These are phyloP conservation scores for Phialophora chinensis DNA, from an alignment of 2,329 filamentous ascomycete genomes.

Conservation along the genomic window DNA sequence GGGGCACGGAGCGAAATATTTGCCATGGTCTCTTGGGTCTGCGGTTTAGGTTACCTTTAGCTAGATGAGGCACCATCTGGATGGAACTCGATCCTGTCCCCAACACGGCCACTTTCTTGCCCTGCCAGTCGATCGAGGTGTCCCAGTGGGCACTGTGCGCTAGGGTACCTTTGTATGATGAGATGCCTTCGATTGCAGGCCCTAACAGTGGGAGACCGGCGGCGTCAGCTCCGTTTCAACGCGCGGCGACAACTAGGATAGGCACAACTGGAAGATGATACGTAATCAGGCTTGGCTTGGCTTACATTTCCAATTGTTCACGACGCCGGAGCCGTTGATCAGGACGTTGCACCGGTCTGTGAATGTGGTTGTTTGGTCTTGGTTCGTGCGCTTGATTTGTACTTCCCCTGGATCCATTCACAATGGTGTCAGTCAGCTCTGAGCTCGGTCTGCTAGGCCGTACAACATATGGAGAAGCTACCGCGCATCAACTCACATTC, in stretches of 20 bases:
- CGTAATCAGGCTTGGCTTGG: background rate
- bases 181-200: slow-evolving; percentile 46
- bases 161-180: slow-evolving; percentile 45
- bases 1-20: too few species aligned
- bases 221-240: background rate
- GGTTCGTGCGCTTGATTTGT: slow-evolving; percentile 11
- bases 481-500: slow-evolving; percentile 19
- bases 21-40: too few species aligned
- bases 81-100: slow-evolving; percentile 69
- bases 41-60: slow-evolving; percentile 12
- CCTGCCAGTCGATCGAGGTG: slow-evolving; percentile 55
- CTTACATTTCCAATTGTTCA: slow-evolving; percentile 45
- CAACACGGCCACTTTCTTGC: slow-evolving; percentile 67
- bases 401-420: slow-evolving; percentile 17
- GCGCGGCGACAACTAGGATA: too few species aligned
- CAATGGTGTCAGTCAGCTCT: background rate
- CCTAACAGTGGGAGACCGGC: slow-evolving; percentile 42
- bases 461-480: slow-evolving; percentile 10
- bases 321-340: slow-evolving; percentile 49
- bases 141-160: slow-evolving; percentile 45
- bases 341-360: slow-evolving; percentile 41
- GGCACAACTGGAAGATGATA: background rate
- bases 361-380: slow-evolving; percentile 20
- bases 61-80: slow-evolving; percentile 47
- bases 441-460: slow-evolving; percentile 19